Conservation (phyloP, 2,329 filamentous ascomycete genomes). For the Dactylellina leptospora region DNA sequence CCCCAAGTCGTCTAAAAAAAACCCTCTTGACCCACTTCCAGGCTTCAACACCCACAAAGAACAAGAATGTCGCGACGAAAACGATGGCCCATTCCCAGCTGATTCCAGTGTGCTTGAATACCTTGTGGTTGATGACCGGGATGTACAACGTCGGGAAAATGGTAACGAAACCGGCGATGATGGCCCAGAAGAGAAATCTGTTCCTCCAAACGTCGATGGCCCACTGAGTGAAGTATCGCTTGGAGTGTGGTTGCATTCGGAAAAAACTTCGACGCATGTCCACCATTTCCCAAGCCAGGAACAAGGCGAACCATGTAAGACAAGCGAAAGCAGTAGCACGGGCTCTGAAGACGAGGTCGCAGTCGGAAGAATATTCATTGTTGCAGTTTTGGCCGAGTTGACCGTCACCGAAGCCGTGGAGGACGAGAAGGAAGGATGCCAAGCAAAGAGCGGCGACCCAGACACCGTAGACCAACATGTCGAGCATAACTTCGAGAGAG, state of each 20-base stretch:
- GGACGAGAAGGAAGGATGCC: conserved; percentile 70
- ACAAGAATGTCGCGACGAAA: conserved; percentile 67
- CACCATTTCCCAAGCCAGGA: conserved; percentile 74
- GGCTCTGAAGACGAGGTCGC: conserved; percentile 74
- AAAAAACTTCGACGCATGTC: conserved; percentile 77
- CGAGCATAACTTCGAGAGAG: conserved; percentile 77
- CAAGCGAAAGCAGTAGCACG: conserved; percentile 78
- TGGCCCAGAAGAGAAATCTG: conserved; percentile 72
- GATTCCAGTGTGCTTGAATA: conserved; percentile 75
- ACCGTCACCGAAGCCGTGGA: conserved; percentile 70
- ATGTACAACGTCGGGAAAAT: conserved; percentile 74
- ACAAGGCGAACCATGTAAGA: conserved; percentile 78
- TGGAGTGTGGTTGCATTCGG: conserved; percentile 73
- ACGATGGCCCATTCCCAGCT: conserved; percentile 78
- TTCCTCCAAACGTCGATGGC: conserved; percentile 71
- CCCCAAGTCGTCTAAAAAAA: conserved; percentile 19
- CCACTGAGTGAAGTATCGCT: conserved; percentile 73
- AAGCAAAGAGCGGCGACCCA: conserved; percentile 79
- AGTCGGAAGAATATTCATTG: conserved; percentile 65
- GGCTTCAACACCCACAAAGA: conserved; percentile 71
- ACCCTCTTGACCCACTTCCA: conserved; percentile 75
- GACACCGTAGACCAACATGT: conserved; percentile 80
- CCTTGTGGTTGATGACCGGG: conserved; percentile 71
- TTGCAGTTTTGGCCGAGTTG: conserved; percentile 70
- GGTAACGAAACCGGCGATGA: conserved; percentile 68